Evolutionary conservation across 2,329 filamentous ascomycete species (phyloP), one percentile per base, ranked within the genome.

Genomic region (Spiromastix sp.): DNA sequence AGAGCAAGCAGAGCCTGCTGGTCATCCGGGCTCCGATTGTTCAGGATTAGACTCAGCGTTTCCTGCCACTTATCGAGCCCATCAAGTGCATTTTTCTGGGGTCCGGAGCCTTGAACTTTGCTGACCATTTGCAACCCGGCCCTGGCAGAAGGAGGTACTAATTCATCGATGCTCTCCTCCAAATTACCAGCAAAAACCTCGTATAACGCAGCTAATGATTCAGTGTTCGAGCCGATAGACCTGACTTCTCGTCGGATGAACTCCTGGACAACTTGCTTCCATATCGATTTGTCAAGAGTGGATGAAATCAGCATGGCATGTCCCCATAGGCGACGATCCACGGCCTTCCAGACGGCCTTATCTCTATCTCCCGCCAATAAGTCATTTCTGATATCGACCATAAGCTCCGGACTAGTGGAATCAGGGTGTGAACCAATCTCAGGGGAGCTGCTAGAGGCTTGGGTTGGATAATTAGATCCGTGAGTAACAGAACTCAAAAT

Each of bases 201-300:
- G 57, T 98, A 98, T 3, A 98, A 64, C 0, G 89, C 85, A 19
- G 89, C 87, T 30, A 98, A 68, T 2, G 89, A 84, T 57, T 95
- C 83, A 35, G 86, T 86, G 48, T 81, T 84, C 36, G 79, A 77
- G 2, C 83, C 78, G 3, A 79, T 67, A 34, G 80, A 80, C 55
- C 91, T 93, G 37, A 98, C 85, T 56, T 98, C 91, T 50, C 93
- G 87, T 46, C 86, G 81, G 12, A 98, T 81, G 51, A 98, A 98
- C 51, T 98, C 91, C 50, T 93, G 86, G 1, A 86, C 77, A 17
- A 98, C 87, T 54, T 93, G 84, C 56, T 86, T 93, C 73, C 93
- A 96, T 2, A 93, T 68, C 4, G 70, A 65, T 29, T 67, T 70
- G 15, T 85, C 82, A 31, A 83, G 68, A 1, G 85, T 91, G 5